These are phyloP conservation scores for Corylus heterophylla DNA, from an alignment of 306 rosid genomes.

Conservation along the genomic window DNA sequence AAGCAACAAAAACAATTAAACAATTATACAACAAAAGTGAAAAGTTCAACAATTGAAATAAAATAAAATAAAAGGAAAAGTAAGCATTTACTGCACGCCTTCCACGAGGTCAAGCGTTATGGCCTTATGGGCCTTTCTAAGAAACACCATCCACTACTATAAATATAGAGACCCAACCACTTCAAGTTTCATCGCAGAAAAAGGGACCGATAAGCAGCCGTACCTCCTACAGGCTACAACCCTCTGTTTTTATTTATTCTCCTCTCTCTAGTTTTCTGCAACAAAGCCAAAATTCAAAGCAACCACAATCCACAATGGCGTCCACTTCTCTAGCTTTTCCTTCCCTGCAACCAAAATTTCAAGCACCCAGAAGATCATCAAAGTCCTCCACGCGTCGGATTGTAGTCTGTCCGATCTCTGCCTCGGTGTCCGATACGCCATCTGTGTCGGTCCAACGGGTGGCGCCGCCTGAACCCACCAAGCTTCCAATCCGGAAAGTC, in stretches of 20 bases:
- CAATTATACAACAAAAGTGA: too few species aligned
- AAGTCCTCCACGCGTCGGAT: conserved; percentile 3
- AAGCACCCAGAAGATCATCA: background rate
- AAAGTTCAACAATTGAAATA: too few species aligned
- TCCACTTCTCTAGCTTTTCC: conserved; percentile 32
- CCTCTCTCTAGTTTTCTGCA: background rate
- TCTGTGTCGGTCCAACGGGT: conserved; percentile 24
- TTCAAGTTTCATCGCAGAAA: background rate
- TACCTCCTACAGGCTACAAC: background rate
- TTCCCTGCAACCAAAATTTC: conserved; percentile 40
- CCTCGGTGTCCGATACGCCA: conserved; percentile 54
- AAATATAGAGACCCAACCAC: background rate
- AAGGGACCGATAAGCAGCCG: background rate
- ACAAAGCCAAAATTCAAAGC: background rate
- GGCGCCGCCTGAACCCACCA: conserved; percentile 6
- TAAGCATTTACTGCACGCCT: too few species aligned
- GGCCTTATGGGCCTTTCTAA: too few species aligned
- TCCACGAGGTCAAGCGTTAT: too few species aligned
- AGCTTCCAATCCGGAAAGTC: conserved; percentile 55
- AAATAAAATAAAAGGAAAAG: too few species aligned
- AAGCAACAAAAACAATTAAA: too few species aligned
- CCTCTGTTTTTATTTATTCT: background rate
- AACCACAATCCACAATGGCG: conserved; percentile 27
- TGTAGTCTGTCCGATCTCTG: conserved; percentile 26
- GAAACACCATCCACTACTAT: background rate